Base-by-base conservation (phyloP, 768 basidiomycete genomes). In the Ramaria sp. region DNA sequence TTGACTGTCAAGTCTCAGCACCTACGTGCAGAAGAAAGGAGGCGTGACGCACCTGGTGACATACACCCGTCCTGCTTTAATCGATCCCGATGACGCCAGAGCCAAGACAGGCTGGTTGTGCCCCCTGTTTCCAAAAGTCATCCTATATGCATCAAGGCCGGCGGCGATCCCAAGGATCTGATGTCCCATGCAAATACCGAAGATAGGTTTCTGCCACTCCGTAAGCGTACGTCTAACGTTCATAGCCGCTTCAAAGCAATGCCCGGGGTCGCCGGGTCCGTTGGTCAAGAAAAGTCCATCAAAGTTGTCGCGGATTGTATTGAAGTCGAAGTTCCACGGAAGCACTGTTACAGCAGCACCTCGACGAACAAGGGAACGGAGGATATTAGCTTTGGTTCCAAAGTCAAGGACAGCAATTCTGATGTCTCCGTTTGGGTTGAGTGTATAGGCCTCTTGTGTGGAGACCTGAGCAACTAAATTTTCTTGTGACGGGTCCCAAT, bases 121-220 rank as follows among this genome's bases (percentile, higher is more conserved):
- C 17, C 96, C 96, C 62, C 96, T 86, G 69, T 99, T 97, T n/a
- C 96, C 96, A 67, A 98, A 99, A 10, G 86, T 92, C 96, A 99
- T 99, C 46, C 96, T 80, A 70, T 98, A 97, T 19, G 94, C 91
- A 63, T 96, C 94, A 54, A 97, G 70, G 20, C 96, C 95, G 22
- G 93, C 95, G 27, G 95, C 96, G 78, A 99, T 88, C 50, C 95
- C 96, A 63, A 99, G 88, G 63, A 99, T 80, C 71, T 98, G 95
- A 68, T 98, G 91, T 51, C 95, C 96, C 96, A 99, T 98, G 72
- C 96, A 99, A 63, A 99, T 94, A 54, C 96, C 96, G 63, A 98
- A 98, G 41, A 98, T 78, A 11, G 96, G 96, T 67, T 84, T 91
- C 67, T 83, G 72, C 95, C 95, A 98, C 70, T 94, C 91, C 33